A percentile compares a stretch with the other conserved stretches of the same genome.
These are phyloP conservation scores for Umbelopsis sp. DNA, from an alignment of 192 early-diverging fungal species.

Conservation along the genomic window DNA sequence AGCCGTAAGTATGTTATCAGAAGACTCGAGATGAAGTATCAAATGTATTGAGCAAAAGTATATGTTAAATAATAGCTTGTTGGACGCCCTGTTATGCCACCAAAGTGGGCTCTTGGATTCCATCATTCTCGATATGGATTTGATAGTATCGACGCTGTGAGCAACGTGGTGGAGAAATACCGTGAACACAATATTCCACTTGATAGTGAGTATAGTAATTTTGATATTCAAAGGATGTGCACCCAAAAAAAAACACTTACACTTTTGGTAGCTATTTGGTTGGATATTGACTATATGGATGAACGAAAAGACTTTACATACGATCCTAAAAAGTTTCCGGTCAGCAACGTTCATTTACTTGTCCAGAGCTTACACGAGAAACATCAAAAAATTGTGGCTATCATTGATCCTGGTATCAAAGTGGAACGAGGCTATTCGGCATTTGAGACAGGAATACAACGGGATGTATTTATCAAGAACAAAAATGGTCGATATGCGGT, in stretches of 20 bases:
- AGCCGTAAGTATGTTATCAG: background rate
- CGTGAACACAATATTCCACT: conserved; percentile 56
- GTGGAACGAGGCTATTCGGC: conserved; percentile 46
- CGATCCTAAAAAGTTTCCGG: conserved; percentile 55
- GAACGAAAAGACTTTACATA: conserved; percentile 60
- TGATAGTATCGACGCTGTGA: conserved; percentile 52
- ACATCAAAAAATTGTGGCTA: conserved; percentile 60
- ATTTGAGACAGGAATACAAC: conserved; percentile 49
- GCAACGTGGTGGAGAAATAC: conserved; percentile 56
- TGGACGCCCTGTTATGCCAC: conserved; percentile 37
- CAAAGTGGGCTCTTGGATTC: conserved; percentile 34
- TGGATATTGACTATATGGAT: conserved; percentile 72
- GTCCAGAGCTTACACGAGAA: conserved; percentile 42
- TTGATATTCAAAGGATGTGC: background rate
- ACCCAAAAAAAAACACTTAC: background rate
- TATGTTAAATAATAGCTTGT: conserved; percentile 37
- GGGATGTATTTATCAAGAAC: conserved; percentile 59
- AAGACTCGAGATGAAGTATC: no score
- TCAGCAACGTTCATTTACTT: conserved; percentile 45
- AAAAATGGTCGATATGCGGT: conserved; percentile 7
- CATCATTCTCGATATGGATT: conserved; percentile 53
- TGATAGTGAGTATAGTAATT: conserved; percentile 25
- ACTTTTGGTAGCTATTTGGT: background rate
- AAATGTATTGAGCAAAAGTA: background rate
- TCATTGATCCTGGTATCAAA: conserved; percentile 67